Percentiles rank a stretch among this genome's conserved stretches.
Evolutionary conservation across 2,329 filamentous ascomycete genomes (phyloP).

Genomic region (Chaetomium strumarium): DNA sequence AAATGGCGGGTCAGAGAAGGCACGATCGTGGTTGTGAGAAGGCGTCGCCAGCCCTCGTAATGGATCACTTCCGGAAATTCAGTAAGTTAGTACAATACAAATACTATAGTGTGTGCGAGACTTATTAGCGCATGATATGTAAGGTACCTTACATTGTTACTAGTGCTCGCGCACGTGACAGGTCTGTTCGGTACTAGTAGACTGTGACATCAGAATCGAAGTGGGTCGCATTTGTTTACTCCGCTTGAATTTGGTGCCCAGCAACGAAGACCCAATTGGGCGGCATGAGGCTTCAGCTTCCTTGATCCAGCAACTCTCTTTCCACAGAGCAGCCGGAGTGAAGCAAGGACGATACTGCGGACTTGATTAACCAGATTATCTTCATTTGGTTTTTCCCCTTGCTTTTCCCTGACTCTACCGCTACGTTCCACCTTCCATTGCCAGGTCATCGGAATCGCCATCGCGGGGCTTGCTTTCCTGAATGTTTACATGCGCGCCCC

Average conservation of each 20-base stretch:
- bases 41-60: not conserved
- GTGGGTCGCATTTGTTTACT: conserved; percentile 24
- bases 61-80: too few species aligned
- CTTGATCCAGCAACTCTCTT: too few species aligned
- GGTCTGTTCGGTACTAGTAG: too few species aligned
- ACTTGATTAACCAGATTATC: not conserved
- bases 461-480: conserved; percentile 2
- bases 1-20: too few species aligned
- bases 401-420: not conserved
- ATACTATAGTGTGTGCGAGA: too few species aligned
- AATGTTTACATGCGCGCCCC: conserved; percentile 18
- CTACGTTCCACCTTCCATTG: not conserved
- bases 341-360: too few species aligned
- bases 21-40: not conserved
- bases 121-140: too few species aligned
- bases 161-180: conserved; percentile 22
- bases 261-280: too few species aligned
- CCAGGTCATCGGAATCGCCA: not conserved
- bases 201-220: conserved; percentile 14
- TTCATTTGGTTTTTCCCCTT: not conserved
- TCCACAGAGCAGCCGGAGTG: too few species aligned
- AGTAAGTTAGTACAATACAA: too few species aligned
- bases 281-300: too few species aligned
- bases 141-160: too few species aligned
- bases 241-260: not conserved